A percentile compares a stretch with the other conserved stretches of the same genome.
Conservation (phyloP, 352 stramenopile species). For the Phytophthora podocarpi region DNA sequence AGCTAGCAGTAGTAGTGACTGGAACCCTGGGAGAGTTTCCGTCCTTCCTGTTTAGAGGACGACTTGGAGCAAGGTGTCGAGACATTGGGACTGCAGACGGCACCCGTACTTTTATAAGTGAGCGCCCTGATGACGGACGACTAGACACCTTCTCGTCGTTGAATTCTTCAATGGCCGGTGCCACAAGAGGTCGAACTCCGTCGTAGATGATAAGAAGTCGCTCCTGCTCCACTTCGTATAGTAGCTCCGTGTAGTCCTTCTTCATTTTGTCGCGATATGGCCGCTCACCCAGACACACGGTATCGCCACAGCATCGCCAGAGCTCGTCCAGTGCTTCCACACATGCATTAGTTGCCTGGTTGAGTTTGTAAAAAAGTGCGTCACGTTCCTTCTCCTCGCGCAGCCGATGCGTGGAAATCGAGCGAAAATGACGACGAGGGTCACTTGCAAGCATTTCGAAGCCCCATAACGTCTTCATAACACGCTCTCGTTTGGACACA, state of each 20-base stretch:
- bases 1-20: not conserved
- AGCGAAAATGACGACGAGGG: slow-evolving; percentile 68
- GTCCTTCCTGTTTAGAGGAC: slow-evolving; percentile 13
- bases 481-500: slow-evolving; percentile 48
- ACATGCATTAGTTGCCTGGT: slow-evolving; percentile 52
- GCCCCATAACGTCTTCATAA: slow-evolving; percentile 44
- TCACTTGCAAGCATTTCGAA: slow-evolving; percentile 74
- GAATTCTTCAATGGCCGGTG: slow-evolving; percentile 14
- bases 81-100: slow-evolving; percentile 7
- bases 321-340: slow-evolving; percentile 56
- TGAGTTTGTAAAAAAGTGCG: slow-evolving; percentile 57
- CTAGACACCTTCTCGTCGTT: not conserved
- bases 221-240: slow-evolving; percentile 77
- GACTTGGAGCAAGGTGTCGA: slow-evolving; percentile 5
- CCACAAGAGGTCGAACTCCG: slow-evolving; percentile 24
- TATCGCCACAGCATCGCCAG: slow-evolving; percentile 46
- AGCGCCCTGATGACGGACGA: slow-evolving; percentile 13
- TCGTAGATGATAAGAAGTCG: slow-evolving; percentile 66
- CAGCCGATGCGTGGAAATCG: slow-evolving; percentile 66
- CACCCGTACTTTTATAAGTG: slow-evolving; percentile 21
- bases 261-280: slow-evolving; percentile 73
- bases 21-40: not conserved
- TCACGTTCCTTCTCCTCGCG: slow-evolving; percentile 74
- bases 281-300: slow-evolving; percentile 45
- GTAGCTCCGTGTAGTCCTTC: slow-evolving; percentile 76